These are phyloP conservation scores for Bremia lactucae DNA, from an alignment of 352 stramenopile species.

Conservation along the genomic window DNA sequence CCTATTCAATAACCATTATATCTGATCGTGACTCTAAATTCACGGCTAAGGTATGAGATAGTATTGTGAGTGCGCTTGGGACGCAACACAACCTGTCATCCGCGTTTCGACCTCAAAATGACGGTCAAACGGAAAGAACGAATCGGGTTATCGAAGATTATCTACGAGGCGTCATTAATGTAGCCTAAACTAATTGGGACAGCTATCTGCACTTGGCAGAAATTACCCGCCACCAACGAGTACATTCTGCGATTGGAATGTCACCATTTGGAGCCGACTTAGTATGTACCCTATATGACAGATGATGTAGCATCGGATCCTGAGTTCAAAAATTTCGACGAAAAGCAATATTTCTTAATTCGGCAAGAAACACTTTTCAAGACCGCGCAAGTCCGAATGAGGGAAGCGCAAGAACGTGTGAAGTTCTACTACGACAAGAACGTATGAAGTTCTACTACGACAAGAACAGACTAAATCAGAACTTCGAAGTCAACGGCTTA, in stretches of 20 bases:
- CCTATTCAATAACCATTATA: neutral
- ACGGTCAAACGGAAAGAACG: too few species aligned
- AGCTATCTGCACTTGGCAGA: neutral
- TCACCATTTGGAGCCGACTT: neutral
- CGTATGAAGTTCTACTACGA: too few species aligned
- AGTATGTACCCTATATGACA: neutral
- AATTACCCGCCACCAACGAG: neutral
- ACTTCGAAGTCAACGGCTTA: neutral
- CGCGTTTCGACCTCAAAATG: neutral
- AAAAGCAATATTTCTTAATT: too few species aligned
- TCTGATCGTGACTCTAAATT: neutral
- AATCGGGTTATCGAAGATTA: neutral
- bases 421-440: too few species aligned
- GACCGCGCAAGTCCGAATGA: neutral
- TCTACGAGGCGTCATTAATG: neutral
- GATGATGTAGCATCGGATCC: neutral
- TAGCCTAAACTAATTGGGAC: neutral
- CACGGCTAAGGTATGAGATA: neutral
- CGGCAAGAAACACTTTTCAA: neutral
- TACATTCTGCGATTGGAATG: neutral
- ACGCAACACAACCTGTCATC: neutral
- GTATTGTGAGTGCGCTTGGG: neutral
- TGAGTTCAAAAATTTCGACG: neutral
- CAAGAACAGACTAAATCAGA: neutral
- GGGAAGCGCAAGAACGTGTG: neutral